Conservation (phyloP, 768 basidiomycete species). For the Leccinum arenicola region DNA sequence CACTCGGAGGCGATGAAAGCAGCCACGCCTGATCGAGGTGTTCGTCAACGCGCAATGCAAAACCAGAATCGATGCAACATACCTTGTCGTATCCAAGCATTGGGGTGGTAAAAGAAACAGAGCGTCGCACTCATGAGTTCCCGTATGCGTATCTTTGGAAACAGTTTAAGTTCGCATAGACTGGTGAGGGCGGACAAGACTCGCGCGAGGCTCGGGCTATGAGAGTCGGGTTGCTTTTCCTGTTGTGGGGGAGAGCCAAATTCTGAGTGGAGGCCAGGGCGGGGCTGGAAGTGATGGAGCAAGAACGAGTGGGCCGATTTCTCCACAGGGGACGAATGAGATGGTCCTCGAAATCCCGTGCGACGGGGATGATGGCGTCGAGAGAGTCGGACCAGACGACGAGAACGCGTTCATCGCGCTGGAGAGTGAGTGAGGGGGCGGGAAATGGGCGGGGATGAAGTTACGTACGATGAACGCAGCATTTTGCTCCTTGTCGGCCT, state of each 20-base stretch:
- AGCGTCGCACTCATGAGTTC: no score
- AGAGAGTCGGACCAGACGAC: slow-evolving; percentile 83
- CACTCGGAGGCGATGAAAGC: no score
- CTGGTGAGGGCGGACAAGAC: no score
- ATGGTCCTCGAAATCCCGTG: slow-evolving; percentile 53
- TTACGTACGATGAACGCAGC: slow-evolving; percentile 70
- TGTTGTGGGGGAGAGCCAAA: slow-evolving; percentile 16
- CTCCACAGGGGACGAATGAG: slow-evolving; percentile 59
- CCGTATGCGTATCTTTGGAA: no score
- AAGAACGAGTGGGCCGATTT: slow-evolving; percentile 27
- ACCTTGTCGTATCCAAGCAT: no score
- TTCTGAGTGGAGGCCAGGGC: slow-evolving; percentile 37
- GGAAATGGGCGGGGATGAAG: neutral
- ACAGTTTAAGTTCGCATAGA: no score
- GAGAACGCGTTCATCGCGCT: slow-evolving; percentile 82
- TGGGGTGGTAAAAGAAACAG: no score
- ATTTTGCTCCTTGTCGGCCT: slow-evolving; percentile 37
- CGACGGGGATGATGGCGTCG: slow-evolving; percentile 61
- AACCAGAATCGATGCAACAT: no score
- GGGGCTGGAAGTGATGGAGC: slow-evolving; percentile 27
- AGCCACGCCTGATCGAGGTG: no score
- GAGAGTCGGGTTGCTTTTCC: slow-evolving; percentile 15
- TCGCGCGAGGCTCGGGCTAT: slow-evolving; percentile 14
- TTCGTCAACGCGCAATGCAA: no score
- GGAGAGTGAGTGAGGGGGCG: neutral